These are phyloP conservation scores for Cymbopogon citratus DNA, from an alignment of 176 grass and related monocot species.

Conservation along the genomic window DNA sequence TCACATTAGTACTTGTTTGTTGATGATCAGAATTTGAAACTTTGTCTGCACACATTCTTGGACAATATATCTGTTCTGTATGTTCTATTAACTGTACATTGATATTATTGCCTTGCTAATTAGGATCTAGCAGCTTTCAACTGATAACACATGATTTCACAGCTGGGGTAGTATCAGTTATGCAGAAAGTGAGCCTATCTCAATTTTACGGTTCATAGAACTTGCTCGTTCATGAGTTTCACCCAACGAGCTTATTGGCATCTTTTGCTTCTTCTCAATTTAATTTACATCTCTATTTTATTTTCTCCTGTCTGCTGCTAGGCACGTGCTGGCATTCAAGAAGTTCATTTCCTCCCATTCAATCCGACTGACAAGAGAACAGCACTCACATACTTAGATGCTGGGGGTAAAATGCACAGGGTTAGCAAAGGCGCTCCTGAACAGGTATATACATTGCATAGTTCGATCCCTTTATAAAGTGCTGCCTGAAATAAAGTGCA, in stretches of 20 bases:
- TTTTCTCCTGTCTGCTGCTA: conserved; percentile 27
- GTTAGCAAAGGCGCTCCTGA: conserved; percentile 84
- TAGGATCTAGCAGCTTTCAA: neutral
- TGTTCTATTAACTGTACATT: neutral
- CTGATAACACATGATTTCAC: neutral
- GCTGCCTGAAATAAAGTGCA: neutral
- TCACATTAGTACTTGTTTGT: neutral
- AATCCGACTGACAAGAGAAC: conserved; percentile 77
- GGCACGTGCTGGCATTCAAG: conserved; percentile 53
- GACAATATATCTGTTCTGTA: neutral
- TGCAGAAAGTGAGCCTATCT: neutral
- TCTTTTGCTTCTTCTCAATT: neutral
- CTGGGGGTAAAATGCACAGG: conserved; percentile 57
- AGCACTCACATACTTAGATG: conserved; percentile 68
- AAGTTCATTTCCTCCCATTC: conserved; percentile 74
- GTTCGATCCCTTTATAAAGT: neutral
- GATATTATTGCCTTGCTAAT: neutral
- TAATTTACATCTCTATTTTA: conserved; percentile 5
- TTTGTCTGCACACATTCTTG: neutral
- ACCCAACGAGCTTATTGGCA: neutral
- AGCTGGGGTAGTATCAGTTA: neutral
- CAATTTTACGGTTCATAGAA: neutral
- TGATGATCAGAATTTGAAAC: neutral
- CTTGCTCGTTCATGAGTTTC: neutral
- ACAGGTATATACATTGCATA: conserved; percentile 48